Evolutionary conservation across 169 alveolate species (phyloP).

Genomic region (Plasmodium billcollinsi): DNA sequence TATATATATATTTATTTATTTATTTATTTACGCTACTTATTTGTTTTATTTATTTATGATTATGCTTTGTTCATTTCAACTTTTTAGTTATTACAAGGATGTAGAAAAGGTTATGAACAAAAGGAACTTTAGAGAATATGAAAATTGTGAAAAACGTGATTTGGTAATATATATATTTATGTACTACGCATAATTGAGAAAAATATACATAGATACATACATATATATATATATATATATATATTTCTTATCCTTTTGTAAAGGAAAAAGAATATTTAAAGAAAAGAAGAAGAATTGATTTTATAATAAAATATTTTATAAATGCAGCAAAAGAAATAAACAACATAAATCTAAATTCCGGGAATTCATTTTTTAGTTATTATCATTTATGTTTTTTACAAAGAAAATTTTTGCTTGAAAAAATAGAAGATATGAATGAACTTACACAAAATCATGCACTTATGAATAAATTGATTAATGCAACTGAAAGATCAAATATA

Average conservation of each 20-base stretch:
- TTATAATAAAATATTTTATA: slow-evolving; percentile 27
- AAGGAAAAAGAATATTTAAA: slow-evolving; percentile 30
- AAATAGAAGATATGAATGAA: slow-evolving; percentile 52
- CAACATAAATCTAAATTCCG: slow-evolving; percentile 18
- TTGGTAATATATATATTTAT: slow-evolving; percentile 20
- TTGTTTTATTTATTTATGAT: slow-evolving; percentile 4
- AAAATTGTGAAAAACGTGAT: slow-evolving; percentile 18
- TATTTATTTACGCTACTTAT: no score
- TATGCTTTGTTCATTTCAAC: background rate
- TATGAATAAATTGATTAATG: slow-evolving; percentile 18
- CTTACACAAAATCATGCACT: slow-evolving; percentile 12
- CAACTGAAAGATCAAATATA: no score
- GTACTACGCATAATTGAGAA: background rate
- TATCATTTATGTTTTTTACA: slow-evolving; percentile 33
- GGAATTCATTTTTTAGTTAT: slow-evolving; percentile 34
- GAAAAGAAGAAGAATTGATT: slow-evolving; percentile 24
- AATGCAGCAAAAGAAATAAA: slow-evolving; percentile 26
- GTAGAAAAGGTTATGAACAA: slow-evolving; percentile 21
- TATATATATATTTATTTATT: background rate
- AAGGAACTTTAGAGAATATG: slow-evolving; percentile 23
- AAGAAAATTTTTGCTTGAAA: slow-evolving; percentile 23
- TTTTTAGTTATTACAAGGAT: slow-evolving; percentile 28
- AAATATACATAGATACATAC: background rate
- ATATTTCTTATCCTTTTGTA: background rate
- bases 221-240: background rate